These are phyloP conservation scores for Gleditsia sinensis DNA, from an alignment of 306 rosid genomes.

Conservation along the genomic window DNA sequence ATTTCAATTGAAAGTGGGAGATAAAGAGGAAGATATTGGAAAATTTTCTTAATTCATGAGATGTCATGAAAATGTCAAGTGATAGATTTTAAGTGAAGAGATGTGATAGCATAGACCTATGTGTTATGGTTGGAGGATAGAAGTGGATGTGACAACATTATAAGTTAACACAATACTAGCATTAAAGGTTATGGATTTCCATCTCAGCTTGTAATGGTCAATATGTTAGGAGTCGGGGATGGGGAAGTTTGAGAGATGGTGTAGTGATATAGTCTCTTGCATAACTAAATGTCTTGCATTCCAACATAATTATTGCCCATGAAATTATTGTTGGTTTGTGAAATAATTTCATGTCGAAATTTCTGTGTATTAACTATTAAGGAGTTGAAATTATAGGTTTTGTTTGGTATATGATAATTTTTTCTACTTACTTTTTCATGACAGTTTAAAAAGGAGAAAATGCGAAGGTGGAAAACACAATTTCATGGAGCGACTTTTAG, in stretches of 20 bases:
- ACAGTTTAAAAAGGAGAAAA: constrained; percentile 84
- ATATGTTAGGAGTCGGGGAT: background rate
- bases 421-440: constrained; percentile 31
- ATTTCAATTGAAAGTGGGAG: background rate
- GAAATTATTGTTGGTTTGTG: background rate
- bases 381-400: background rate
- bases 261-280: background rate
- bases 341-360: constrained; percentile 18
- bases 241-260: background rate
- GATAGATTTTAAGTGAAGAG: constrained; percentile 1
- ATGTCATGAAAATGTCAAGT: constrained; percentile 5
- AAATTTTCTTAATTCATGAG: background rate
- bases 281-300: background rate
- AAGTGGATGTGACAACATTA: constrained; percentile 25
- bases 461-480: constrained; percentile 56
- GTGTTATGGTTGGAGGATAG: background rate
- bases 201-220: background rate
- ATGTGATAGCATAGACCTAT: background rate
- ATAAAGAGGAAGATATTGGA: background rate
- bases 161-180: background rate
- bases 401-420: constrained; percentile 3
- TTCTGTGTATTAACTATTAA: background rate
- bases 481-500: constrained; percentile 82
- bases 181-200: background rate
- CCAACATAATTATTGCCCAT: background rate